Base-by-base conservation (phyloP, 768 basidiomycete species). In the Lyophyllum decastes region DNA sequence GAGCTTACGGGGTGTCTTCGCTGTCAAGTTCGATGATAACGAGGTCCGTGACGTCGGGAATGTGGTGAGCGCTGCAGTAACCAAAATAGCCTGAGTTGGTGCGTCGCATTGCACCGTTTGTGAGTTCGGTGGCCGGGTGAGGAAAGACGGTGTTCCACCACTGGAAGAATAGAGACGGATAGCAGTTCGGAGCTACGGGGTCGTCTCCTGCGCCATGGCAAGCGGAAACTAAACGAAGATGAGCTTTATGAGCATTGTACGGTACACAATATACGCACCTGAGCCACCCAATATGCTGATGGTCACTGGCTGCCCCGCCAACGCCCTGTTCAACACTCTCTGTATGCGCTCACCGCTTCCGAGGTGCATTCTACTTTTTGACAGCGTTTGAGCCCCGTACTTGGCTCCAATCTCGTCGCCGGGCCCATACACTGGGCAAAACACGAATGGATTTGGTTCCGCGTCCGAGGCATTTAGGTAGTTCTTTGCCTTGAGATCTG, bases 71-170 rank as follows among this genome's bases (percentile, higher is more conserved):
- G 64, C 86, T 91, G 79, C 96, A 99, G 76, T 88, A 98, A 9
- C 89, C 91, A 78, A 95, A 99, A 76, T 99, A 99, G 11, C 87
- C 89, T 0, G 95, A 94, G 72, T 90, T 89, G 21, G 95, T 95
- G 49, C 88, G 87, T 16, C 94, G 83, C 83, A 95, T 90, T 3
- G 96, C 96, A 34, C 96, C 96, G 72, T 99, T 99, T 25, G 96
- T 99, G 64, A 99, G 83, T 71, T 98, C 95, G 11, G 95, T 94
- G 1, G 95, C 95, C 0, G 96, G 96, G 72, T 99, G 94, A 0
- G 96, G 97, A 75, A 99, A 99, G n/a, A 98, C 85, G 53, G 80
- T 82, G 74, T 95, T 94, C 92, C 96, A 97, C 96, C 97, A 99
- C 50, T 88, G 79, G 78, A 98, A 98, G 77, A 98, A 92, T 52